Base-by-base conservation (phyloP, 306 rosid species). In the Castanea crenata region DNA sequence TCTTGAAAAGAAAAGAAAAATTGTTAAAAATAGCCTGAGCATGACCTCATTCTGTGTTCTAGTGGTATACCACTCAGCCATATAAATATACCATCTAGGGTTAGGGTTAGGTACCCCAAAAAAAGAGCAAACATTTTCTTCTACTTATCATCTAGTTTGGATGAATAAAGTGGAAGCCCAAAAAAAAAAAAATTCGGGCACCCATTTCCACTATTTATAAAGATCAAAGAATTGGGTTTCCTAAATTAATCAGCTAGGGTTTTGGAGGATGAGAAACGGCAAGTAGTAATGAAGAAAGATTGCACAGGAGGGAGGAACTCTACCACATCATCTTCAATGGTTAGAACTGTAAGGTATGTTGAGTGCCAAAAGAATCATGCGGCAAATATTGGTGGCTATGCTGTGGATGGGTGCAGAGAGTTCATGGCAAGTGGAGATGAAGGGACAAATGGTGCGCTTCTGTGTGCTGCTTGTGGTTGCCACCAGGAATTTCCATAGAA, bases 281-380 rank as follows among this genome's bases (percentile, higher is more conserved):
- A 92, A 78, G 98, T 94, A 7, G 92, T 90, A 38, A 88, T 88
- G 77, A 93, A 84, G 76, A 84, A 75, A 65, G 91, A 85, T 2
- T 76, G 74, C 20, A 86, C 93, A 16, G 67, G 81, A 16, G 62
- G 82, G 32, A 86, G 77, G 62, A 67, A 67, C 64, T 34, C 79
- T 32, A 80, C 44, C 10, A 58, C 92, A 4, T 83, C 98, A 23
- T 92, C 99, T 32, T 89, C 93, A 4, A 76, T 77, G 74, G 83
- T 78, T 11, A 85, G 95, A 71, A 91, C 79, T n/a, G 82, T 92
- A 41, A 54, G 97, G 76, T 94, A 94, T 25, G 87, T 90, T 0
- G 99, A 91, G 85, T 94, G 99, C 79, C 97, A 86, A 70, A 94
- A 92, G 93, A 94, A 94, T 78, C 97, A 94, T 51, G 99, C 97